A percentile compares a stretch with the other conserved stretches of the same genome.
Evolutionary conservation across 495 filamentous ascomycete species (phyloP).

Genomic region (Evansstolkia leycettana): DNA sequence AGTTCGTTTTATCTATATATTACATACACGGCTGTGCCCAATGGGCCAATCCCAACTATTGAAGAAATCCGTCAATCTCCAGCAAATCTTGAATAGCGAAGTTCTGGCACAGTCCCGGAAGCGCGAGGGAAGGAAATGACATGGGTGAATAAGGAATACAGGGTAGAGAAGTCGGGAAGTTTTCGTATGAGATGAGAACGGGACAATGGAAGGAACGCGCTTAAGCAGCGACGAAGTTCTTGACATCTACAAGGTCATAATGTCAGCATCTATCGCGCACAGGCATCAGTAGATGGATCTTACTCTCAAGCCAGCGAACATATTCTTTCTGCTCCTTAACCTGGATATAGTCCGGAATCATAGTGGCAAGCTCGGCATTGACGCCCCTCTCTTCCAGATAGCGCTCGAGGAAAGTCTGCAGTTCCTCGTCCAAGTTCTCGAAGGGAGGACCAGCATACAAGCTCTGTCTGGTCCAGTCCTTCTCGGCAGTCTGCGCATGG

Average conservation of each 20-base stretch:
- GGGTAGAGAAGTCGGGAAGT: background rate
- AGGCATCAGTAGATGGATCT: slow-evolving; percentile 12
- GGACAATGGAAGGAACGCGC: too few relatives aligned
- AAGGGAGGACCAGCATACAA: slow-evolving; percentile 90
- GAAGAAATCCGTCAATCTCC: background rate
- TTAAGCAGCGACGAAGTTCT: slow-evolving; percentile 63
- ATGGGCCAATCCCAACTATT: background rate
- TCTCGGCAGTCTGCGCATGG: slow-evolving; percentile 48
- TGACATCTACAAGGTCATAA: slow-evolving; percentile 42
- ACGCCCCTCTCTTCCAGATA: slow-evolving; percentile 93
- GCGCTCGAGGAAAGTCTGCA: slow-evolving; percentile 81
- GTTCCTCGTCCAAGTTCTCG: slow-evolving; percentile 86
- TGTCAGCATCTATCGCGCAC: slow-evolving; percentile 7
- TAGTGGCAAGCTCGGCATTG: slow-evolving; percentile 74
- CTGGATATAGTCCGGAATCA: slow-evolving; percentile 94
- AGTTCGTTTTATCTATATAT: slow-evolving; percentile 1
- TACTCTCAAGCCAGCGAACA: slow-evolving; percentile 72
- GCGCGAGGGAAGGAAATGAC: too few relatives aligned
- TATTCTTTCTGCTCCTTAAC: slow-evolving; percentile 99
- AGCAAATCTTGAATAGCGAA: background rate
- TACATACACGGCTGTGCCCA: background rate
- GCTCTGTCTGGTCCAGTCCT: slow-evolving; percentile 57
- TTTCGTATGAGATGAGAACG: too few relatives aligned
- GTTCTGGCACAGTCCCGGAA: too few relatives aligned
- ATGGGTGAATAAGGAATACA: slow-evolving; percentile 2